Base-by-base conservation (phyloP, 257 asterid genomes). In the Solanum dulcamara region DNA sequence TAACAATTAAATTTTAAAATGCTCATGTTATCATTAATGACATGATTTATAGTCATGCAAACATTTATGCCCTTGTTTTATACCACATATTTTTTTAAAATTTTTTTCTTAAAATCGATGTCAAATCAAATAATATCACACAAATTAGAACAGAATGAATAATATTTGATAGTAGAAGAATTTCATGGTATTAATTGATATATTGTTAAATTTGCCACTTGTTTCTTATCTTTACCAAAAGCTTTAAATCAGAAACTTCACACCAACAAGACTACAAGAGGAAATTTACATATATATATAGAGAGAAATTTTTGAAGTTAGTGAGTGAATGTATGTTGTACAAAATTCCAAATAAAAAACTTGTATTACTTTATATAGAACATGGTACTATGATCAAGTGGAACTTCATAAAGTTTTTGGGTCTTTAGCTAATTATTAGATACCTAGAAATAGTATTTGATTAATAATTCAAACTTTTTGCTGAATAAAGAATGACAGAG, bases 401-500 rank as follows among this genome's bases (percentile, higher is more conserved):
- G 71, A 68, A 72, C 75, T 64, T 37, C 71, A 38, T 70, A 50
- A 44, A 17, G 79, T 68, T 42, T 44, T 30, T 68, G n/a, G 53
- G 42, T 28, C 10, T 9, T 77, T 77, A 8, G 60, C 40, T 77
- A 77, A 35, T 68, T 18, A 68, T 68, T 68, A 38, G 53, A 71
- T 71, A 71, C 80, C 53, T 71, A n/a, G 3, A 11, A 38, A 71
- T 71, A 71, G 22, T 71, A 67, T 38, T 22, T 4, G 6, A 46
- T 77, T 28, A 77, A 6, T 50, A 46, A 32, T 24, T 81, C 53
- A 84, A 64, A 81, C 87, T 89, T 88, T 83, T 80, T 89, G 91
- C 70, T 15, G 67, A 44, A 48, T 77, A 51, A 46, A 77, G 40
- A 26, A 77, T 77, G 55, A 30, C 32, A 74, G 24, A 86, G 85